Conservation (phyloP, 1,284 basidiomycete species). For the Vanrija sp. region DNA sequence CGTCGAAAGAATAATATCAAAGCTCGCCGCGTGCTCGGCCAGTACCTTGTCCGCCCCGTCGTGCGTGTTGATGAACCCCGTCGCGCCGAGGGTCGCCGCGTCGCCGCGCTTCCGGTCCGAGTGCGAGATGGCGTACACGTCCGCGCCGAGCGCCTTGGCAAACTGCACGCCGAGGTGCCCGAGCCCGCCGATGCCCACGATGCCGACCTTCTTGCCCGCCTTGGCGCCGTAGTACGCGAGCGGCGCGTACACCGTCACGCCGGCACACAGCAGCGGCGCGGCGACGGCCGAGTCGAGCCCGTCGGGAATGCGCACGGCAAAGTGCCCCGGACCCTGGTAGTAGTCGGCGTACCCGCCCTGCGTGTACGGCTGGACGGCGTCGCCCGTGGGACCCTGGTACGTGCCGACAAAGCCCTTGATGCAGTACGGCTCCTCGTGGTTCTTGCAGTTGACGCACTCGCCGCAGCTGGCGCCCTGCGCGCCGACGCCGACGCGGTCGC, state of each 20-base stretch:
- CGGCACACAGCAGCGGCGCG: conserved; percentile 57
- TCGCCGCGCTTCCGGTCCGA: conserved; percentile 62
- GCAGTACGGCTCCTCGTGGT: conserved; percentile 59
- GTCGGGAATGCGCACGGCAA: conserved; percentile 67
- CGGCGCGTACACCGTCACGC: conserved; percentile 66
- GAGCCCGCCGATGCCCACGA: conserved; percentile 62
- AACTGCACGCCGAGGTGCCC: conserved; percentile 59
- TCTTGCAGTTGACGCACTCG: conserved; percentile 57
- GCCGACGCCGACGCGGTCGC: conserved; percentile 63
- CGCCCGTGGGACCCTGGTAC: conserved; percentile 20
- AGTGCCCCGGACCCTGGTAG: conserved; percentile 59
- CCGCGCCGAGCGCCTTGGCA: conserved; percentile 58
- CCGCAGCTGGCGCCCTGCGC: conserved; percentile 59
- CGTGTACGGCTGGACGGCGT: conserved; percentile 17
- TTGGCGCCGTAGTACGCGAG: conserved; percentile 58
- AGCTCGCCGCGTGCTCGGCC: conserved; percentile 47
- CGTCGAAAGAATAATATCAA: conserved; percentile 52
- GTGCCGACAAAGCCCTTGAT: conserved; percentile 11
- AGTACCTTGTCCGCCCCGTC: conserved; percentile 43
- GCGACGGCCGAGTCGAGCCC: conserved; percentile 56
- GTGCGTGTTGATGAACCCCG: conserved; percentile 52
- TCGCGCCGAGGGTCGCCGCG: conserved; percentile 60
- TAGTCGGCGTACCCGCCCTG: conserved; percentile 29
- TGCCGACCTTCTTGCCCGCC: conserved; percentile 64
- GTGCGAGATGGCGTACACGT: conserved; percentile 64